These are phyloP conservation scores for Trametes polyzona DNA, from an alignment of 1,284 basidiomycete species.

Conservation along the genomic window DNA sequence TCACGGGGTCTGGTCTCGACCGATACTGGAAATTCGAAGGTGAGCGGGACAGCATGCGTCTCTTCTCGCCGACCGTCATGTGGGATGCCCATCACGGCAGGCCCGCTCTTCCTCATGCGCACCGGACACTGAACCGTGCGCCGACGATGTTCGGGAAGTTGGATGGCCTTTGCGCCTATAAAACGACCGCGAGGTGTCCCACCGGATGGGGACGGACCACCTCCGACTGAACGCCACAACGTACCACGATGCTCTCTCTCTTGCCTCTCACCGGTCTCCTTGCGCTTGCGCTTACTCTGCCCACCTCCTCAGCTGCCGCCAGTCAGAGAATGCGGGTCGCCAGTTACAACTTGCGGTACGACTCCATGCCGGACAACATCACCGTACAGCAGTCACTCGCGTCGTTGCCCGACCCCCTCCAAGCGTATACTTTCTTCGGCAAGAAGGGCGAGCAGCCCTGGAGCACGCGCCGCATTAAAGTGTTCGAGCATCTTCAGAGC, in stretches of 20 bases:
- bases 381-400: constrained; percentile 51
- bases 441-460: constrained; percentile 50
- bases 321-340: constrained; percentile 43
- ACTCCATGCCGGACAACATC: constrained; percentile 53
- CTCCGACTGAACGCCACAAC: constrained; percentile 20
- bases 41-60: constrained; percentile 13
- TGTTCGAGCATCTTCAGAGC: constrained; percentile 49
- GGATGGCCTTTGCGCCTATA: background rate
- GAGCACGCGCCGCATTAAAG: constrained; percentile 52
- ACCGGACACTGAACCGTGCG: background rate
- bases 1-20: constrained; percentile 18
- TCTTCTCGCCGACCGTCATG: constrained; percentile 21
- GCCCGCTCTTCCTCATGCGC: constrained; percentile 9
- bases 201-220: background rate
- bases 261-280: constrained; percentile 67
- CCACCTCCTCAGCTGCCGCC: background rate
- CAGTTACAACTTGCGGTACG: constrained; percentile 60
- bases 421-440: constrained; percentile 38
- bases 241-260: constrained; percentile 61
- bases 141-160: background rate
- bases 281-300: constrained; percentile 13
- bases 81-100: constrained; percentile 23
- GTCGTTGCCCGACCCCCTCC: constrained; percentile 46
- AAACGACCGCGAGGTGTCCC: background rate
- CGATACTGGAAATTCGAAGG: constrained; percentile 9